Evolutionary conservation across 208 protist genomes (phyloP).

Genomic region (Acanthamoeba royreba): DNA sequence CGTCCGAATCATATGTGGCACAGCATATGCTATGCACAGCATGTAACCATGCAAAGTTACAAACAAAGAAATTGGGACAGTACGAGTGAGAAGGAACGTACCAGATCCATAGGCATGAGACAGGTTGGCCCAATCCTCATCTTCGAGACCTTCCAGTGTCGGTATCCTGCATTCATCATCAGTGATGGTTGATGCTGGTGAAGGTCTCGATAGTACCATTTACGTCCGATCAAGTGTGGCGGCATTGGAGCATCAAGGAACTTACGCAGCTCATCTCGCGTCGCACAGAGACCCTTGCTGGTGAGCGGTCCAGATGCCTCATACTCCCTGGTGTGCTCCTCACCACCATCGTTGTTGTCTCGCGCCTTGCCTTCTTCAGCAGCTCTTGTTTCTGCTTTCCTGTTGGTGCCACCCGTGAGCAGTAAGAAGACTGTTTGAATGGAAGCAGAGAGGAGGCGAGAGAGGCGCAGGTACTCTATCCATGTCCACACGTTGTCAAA

Average conservation of each 20-base stretch:
- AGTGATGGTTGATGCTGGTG: not conserved
- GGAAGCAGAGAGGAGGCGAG: no score
- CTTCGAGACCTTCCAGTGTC: not conserved
- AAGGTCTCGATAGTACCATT: not conserved
- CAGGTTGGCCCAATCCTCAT: not conserved
- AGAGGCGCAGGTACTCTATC: no score
- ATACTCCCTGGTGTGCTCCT: no score
- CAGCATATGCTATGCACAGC: no score
- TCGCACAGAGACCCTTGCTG: not conserved
- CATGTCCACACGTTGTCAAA: not conserved
- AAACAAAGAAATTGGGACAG: not conserved
- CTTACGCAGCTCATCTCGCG: not conserved
- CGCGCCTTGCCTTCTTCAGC: no score
- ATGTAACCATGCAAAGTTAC: no score
- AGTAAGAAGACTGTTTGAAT: no score
- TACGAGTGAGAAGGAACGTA: not conserved
- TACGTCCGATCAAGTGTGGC: not conserved
- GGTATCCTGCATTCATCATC: not conserved
- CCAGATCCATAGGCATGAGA: not conserved
- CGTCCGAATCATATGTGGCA: no score
- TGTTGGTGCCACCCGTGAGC: no score
- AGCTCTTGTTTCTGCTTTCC: no score
- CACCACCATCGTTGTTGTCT: no score
- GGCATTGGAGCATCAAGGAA: not conserved
- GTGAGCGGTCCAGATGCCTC: no score